phyloP scores from a whole-genome alignment of 2,329 filamentous ascomycete species.

The Xylariaceae sp. region DNA sequence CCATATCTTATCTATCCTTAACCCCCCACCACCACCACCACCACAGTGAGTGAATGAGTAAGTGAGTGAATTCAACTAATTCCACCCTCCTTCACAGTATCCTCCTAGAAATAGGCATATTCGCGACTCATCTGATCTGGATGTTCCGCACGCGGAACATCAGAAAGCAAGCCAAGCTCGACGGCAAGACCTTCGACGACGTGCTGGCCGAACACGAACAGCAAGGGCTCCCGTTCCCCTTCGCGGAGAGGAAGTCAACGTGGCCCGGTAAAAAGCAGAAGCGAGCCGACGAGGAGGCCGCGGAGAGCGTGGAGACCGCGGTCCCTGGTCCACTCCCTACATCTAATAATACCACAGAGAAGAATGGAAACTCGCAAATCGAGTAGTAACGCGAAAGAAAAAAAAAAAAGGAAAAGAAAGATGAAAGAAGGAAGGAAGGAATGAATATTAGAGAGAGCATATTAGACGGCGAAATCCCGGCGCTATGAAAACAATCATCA shows the following conservation, averaged over 20 bases:
- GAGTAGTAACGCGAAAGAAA: too few species aligned
- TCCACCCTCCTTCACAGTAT: constrained; percentile 35
- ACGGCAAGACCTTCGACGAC: constrained; percentile 52
- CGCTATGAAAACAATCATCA: too few species aligned
- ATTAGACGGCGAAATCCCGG: too few species aligned
- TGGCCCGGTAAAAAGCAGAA: constrained; percentile 11
- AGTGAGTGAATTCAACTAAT: background rate
- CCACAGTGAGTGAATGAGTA: background rate
- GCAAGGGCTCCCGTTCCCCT: constrained; percentile 32
- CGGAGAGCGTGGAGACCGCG: background rate
- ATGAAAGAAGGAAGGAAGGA: too few species aligned
- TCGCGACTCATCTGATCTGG: constrained; percentile 55
- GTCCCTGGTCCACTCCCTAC: background rate
- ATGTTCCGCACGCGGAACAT: constrained; percentile 48
- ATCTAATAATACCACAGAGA: background rate
- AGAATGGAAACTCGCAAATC: too few species aligned
- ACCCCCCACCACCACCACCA: too few species aligned
- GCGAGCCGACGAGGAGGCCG: constrained; percentile 16
- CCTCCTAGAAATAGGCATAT: constrained; percentile 54
- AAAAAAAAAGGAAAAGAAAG: too few species aligned
- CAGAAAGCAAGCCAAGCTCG: constrained; percentile 45
- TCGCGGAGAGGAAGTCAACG: constrained; percentile 30
- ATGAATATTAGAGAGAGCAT: too few species aligned
- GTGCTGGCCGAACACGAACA: constrained; percentile 35
- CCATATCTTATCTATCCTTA: background rate